Conservation (phyloP, 2,329 filamentous ascomycete species). For the Botrytis aclada region DNA sequence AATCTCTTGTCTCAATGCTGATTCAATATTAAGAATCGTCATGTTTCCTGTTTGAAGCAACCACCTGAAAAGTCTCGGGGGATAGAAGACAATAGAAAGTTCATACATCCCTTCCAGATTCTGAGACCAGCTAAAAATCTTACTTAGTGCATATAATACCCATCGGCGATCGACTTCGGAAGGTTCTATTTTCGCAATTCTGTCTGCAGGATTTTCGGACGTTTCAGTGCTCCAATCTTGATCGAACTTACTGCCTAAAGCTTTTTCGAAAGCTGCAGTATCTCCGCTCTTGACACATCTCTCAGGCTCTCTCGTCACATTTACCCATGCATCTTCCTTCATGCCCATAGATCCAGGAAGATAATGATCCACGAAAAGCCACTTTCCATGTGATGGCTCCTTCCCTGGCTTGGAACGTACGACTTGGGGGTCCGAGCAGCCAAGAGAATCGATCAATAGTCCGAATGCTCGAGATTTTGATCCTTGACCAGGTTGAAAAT, state of each 20-base stretch:
- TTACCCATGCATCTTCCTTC: conserved; percentile 24
- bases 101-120: conserved; percentile 21
- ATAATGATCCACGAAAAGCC: conserved; percentile 30
- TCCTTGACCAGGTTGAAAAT: conserved; percentile 55
- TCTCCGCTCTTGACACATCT: conserved; percentile 39
- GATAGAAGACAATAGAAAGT: conserved; percentile 45
- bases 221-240: conserved; percentile 24
- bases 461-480: conserved; percentile 57
- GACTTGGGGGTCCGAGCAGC: conserved; percentile 53
- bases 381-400: conserved; percentile 12
- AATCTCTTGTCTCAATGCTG: conserved; percentile 53
- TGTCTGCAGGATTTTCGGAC: conserved; percentile 20
- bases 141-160: conserved; percentile 53
- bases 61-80: conserved; percentile 54
- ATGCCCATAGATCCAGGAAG: conserved; percentile 30
- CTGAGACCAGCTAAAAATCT: conserved; percentile 43
- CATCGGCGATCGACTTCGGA: conserved; percentile 61
- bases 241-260: conserved; percentile 40
- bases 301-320: conserved; percentile 36
- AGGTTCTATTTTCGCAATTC: conserved; percentile 42
- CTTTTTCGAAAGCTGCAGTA: conserved; percentile 42
- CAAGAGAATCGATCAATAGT: conserved; percentile 70
- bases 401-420: conserved; percentile 26
- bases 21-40: conserved; percentile 56
- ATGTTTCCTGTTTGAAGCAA: conserved; percentile 59